These are phyloP conservation scores for Alloteropsis semialata DNA, from an alignment of 176 grass and related monocot genomes.

Conservation along the genomic window DNA sequence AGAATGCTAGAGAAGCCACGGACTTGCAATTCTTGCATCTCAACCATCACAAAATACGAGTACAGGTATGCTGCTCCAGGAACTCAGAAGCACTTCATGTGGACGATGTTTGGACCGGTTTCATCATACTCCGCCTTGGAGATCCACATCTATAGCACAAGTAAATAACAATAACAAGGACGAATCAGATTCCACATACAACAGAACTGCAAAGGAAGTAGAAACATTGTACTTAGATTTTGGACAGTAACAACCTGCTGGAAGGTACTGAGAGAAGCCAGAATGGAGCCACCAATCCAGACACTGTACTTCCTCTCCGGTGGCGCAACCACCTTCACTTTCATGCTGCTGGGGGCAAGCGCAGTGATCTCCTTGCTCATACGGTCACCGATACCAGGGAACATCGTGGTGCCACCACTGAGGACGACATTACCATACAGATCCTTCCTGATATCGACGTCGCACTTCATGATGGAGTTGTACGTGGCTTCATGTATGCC, in stretches of 20 bases:
- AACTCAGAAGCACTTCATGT: conserved; percentile 55
- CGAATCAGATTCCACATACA: not conserved
- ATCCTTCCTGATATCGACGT: conserved; percentile 80
- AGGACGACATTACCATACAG: conserved; percentile 69
- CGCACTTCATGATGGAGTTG: conserved; percentile 90
- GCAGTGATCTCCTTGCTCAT: conserved; percentile 85
- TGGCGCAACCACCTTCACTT: conserved; percentile 63
- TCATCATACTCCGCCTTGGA: conserved; percentile 54
- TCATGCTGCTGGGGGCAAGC: conserved; percentile 61
- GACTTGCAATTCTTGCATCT: conserved; percentile 19
- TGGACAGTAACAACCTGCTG: conserved; percentile 49
- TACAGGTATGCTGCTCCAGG: not conserved
- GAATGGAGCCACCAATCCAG: conserved; percentile 82
- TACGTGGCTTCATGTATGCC: conserved; percentile 79
- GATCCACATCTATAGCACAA: conserved; percentile 43
- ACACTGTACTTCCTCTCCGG: conserved; percentile 75
- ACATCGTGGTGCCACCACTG: conserved; percentile 84
- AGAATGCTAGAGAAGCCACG: not conserved
- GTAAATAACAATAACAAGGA: not conserved
- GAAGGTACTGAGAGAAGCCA: conserved; percentile 74
- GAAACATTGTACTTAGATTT: not conserved
- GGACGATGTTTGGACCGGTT: conserved; percentile 47
- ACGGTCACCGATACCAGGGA: conserved; percentile 70
- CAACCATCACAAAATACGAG: conserved; percentile 30
- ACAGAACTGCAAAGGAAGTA: not conserved